Evolutionary conservation across 2,329 filamentous ascomycete species (phyloP), one percentile per base, ranked within the genome.

Genomic region (Plectosphaerella sp.): DNA sequence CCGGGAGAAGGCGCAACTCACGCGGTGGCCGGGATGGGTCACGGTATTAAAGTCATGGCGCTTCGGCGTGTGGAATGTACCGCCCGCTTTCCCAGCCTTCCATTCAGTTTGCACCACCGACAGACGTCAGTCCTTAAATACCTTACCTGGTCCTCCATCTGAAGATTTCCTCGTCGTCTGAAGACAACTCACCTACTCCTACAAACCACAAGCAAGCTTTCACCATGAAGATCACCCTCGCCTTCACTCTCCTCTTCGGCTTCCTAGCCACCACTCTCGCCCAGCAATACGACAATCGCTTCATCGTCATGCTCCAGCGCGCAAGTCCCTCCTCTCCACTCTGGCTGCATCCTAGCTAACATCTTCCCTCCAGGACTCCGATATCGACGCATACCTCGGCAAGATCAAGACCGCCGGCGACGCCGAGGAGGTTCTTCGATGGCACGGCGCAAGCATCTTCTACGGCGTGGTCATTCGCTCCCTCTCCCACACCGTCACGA

Each of bases 391-490:
- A 1, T 54, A 54, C 35, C 8, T 51, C 5, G 43, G 15, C 5
- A 53, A 47, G 20, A 47, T 58, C 33, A 18, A 18, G 18, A 20
- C 46, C 15, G 35, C 41, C 15, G 37, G 48, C 28, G 10, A 24
- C 12, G 18, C 50, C 20, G 15, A 22, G 12, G 48, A 54, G 5
- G 3, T 43, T 28, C 15, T 18, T 5, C 33, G 18, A n/a, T 50
- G 39, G 18, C 15, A 51, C 20, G 12, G 20, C n/a, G 10, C 24
- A 24, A n/a, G 14, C 36, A 36, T 45, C 42, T 47, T 50, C 16
- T 20, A 50, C 42, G 53, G 55, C 15, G 45, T 50, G 33, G 49
- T 51, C 25, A 48, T 58, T 28, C 20, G 45, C 28, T 54, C 53
- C 33, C 33, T 49, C 12, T 16, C 12, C 4, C 50, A 51, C 15